Evolutionary conservation across 2,329 filamentous ascomycete genomes (phyloP).

Genomic region (Fusarium sp.): DNA sequence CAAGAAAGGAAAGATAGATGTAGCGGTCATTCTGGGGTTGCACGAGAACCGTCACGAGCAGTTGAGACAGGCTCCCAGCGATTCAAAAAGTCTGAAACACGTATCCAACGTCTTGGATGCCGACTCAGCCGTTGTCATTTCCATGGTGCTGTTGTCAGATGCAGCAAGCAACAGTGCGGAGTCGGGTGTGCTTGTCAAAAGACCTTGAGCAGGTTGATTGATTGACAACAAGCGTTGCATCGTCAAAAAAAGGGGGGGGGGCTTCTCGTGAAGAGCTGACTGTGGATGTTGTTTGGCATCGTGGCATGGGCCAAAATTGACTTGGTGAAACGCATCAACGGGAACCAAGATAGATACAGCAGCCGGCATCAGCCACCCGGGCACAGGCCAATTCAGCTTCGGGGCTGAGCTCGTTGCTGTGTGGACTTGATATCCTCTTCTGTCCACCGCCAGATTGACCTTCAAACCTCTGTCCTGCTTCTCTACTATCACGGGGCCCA

Average conservation of each 20-base stretch:
- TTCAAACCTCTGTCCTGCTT: neutral
- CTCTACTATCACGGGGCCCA: constrained; percentile 27
- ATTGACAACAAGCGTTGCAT: constrained; percentile 19
- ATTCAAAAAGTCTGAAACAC: constrained; percentile 21
- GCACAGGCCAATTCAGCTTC: constrained; percentile 25
- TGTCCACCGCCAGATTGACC: constrained; percentile 44
- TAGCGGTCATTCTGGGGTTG: constrained; percentile 3
- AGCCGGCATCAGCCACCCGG: constrained; percentile 31
- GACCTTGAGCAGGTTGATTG: constrained; percentile 19
- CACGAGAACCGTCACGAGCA: constrained; percentile 26
- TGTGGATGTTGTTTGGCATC: constrained; percentile 10
- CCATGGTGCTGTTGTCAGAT: constrained; percentile 2
- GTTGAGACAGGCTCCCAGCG: constrained; percentile 18
- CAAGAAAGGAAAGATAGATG: constrained; percentile 4
- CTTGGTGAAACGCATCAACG: constrained; percentile 34
- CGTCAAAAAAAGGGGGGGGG: constrained; percentile 1
- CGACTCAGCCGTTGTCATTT: constrained; percentile 10
- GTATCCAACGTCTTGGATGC: constrained; percentile 9
- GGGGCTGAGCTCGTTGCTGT: constrained; percentile 15
- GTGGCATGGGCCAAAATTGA: constrained; percentile 19
- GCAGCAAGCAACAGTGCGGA: neutral
- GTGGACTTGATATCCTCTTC: neutral
- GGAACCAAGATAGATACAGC: constrained; percentile 19
- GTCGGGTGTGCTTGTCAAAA: constrained; percentile 1
- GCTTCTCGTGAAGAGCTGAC: neutral